A percentile compares a stretch with the other conserved stretches of the same genome.
These are phyloP conservation scores for Exophiala spinifera DNA, from an alignment of 2,329 filamentous ascomycete genomes.

Conservation along the genomic window DNA sequence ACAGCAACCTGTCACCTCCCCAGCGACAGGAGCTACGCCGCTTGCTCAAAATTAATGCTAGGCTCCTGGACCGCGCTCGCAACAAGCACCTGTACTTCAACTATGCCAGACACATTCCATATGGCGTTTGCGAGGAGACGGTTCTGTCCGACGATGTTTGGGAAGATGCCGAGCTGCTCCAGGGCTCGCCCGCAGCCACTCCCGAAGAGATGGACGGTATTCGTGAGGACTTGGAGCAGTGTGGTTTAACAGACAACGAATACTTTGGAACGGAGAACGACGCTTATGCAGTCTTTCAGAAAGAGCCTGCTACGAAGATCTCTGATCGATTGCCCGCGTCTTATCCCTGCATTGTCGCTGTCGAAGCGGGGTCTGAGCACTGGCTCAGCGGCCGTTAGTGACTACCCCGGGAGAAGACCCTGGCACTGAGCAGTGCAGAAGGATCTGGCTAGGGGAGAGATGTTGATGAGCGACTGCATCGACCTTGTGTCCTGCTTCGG, in stretches of 20 bases:
- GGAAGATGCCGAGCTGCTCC: too few species aligned
- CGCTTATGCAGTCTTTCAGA: slow-evolving; percentile 15
- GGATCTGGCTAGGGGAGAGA: too few species aligned
- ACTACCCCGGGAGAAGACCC: neutral
- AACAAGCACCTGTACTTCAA: slow-evolving; percentile 21
- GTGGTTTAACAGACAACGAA: slow-evolving; percentile 3
- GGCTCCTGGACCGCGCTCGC: slow-evolving; percentile 23
- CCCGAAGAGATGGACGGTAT: neutral
- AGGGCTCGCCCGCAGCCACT: too few species aligned
- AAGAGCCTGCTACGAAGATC: slow-evolving; percentile 7
- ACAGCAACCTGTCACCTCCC: neutral
- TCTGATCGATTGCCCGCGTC: neutral
- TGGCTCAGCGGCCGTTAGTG: slow-evolving; percentile 15
- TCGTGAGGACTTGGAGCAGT: slow-evolving; percentile 4
- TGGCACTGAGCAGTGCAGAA: too few species aligned
- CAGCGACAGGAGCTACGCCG: neutral
- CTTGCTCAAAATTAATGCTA: slow-evolving; percentile 25
- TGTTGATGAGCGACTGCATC: too few species aligned
- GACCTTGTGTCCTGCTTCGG: too few species aligned
- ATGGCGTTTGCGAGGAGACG: neutral
- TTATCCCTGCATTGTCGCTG: slow-evolving; percentile 4
- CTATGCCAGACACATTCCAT: slow-evolving; percentile 6
- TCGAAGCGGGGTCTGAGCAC: slow-evolving; percentile 10
- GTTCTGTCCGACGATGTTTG: too few species aligned
- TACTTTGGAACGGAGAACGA: slow-evolving; percentile 21